Base-by-base conservation (phyloP, 345 rosid genomes). In the Gossypium stocksii region DNA sequence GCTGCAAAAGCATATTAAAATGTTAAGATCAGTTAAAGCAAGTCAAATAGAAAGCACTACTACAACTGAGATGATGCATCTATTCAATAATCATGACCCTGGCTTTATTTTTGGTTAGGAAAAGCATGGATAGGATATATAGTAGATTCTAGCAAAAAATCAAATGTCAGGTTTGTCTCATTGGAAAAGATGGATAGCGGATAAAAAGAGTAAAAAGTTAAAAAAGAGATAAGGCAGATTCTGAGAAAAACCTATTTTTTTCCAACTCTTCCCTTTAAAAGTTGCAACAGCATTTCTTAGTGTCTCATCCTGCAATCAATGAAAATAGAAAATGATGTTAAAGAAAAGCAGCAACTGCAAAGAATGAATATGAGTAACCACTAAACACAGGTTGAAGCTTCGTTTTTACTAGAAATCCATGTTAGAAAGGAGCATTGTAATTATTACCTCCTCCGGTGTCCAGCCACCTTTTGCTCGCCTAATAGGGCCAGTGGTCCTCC, bases 381-480 rank as follows among this genome's bases (percentile, higher is more conserved):
- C 38, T 17, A 66, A 57, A 41, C 12, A 25, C 4, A 2, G 70
- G 63, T 45, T 60, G 59, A 73, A 73, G 25, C 14, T 71, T 54
- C 51, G 41, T 54, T n/a, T 54, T 38, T 38, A 3, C 20, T 9
- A 23, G 19, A 56, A 56, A 56, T 41, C 46, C 27, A 11, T 2
- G 61, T 7, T 52, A 41, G 60, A 59, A 56, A 38, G 27, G 44
- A 38, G 63, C 20, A 13, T 73, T 64, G 29, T 54, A 61, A 29
- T 2, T 56, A 23, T 59, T 71, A 93, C 98, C 96, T 93, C 99
- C 84, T 89, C 91, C 0, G 87, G 94, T 75, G 98, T 60, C 64
- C 98, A 96, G 57, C 99, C 99, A 17, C 99, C 98, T 82, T 93
- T 96, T 3, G 99, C 97, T 65, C 97, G 89, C 84, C 99, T 88